Evolutionary conservation across 2,329 filamentous ascomycete species (phyloP), one percentile per base, ranked within the genome.

Genomic region (Penicillium psychrosexuale): DNA sequence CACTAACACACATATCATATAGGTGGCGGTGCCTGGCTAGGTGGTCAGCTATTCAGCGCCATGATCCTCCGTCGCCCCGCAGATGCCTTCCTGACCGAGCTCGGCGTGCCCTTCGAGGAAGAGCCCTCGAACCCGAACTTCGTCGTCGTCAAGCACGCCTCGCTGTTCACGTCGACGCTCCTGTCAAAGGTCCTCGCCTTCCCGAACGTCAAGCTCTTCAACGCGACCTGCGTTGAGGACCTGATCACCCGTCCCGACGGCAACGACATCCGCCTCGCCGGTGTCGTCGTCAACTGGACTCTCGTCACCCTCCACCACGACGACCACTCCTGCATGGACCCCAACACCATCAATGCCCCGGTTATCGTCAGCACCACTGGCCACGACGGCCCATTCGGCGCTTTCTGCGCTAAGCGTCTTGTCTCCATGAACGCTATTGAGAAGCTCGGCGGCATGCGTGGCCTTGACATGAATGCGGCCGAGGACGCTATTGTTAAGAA

Each of bases 61-160:
- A 96, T 96, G 91, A 83, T 96, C 46, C 91, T 97, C 87, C 88
- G 91, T 67, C 95, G 94, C 80, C 91, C 92, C 12, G 91, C 91
- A 50, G 89, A 96, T 69, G 83, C 83, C 53, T 96, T 96, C 79
- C 79, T 96, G 55, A 80, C 82, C 39, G 90, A 95, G 67, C 75
- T 96, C 15, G 90, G 89, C 55, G 86, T 96, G 7, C 86, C 89
- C 0, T 96, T 87, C 70, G 92, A 96, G 67, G 90, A 96, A 60
- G 91, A 96, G 69, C 89, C 89, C 52, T 87, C 91, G 60, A 91
- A 94, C 72, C 90, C 89, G 49, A 83, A 89, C 77, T 94, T 88
- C 64, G 91, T 97, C 13, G 90, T 96, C 1, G 91, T 96, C 72
- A 95, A 94, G 84, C 91, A 96, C 75, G 91, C 92, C 33, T 90